These are phyloP conservation scores for Sordariomycetes sp. DNA, from an alignment of 2,329 filamentous ascomycete species.

Conservation along the genomic window DNA sequence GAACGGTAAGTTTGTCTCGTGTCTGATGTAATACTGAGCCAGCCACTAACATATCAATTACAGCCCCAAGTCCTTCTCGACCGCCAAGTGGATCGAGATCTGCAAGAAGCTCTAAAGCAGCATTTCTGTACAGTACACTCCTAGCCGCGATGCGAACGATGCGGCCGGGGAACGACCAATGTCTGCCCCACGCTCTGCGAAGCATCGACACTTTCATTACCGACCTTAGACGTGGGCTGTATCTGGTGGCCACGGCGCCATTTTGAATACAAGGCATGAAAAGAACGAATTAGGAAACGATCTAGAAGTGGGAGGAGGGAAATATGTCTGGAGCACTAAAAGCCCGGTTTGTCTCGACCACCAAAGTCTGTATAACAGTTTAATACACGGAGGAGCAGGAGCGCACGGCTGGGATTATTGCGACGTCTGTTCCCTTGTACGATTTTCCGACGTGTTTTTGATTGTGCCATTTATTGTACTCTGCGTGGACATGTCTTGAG, in stretches of 20 bases:
- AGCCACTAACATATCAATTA: constrained; percentile 4
- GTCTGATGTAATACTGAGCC: not conserved
- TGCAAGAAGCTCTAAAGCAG: constrained; percentile 65
- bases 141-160: not conserved
- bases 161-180: not conserved
- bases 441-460: not conserved
- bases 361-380: not conserved
- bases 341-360: not conserved
- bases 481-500: not conserved
- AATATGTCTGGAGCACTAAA: not conserved
- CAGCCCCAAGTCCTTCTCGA: constrained; percentile 91
- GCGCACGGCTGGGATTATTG: not conserved
- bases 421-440: not conserved
- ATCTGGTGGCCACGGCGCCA: not conserved
- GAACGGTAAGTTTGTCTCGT: constrained; percentile 48
- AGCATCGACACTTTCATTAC: not conserved
- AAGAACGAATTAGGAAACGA: not conserved
- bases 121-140: not conserved
- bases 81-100: constrained; percentile 90
- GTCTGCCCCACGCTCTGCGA: not conserved
- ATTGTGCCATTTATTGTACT: not conserved
- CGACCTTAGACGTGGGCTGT: not conserved
- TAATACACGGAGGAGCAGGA: constrained; percentile 2
- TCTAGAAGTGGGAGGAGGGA: not conserved
- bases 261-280: not conserved